A percentile compares a stretch with the other conserved stretches of the same genome.
phyloP scores from a whole-genome alignment of 2,329 filamentous ascomycete species.

The Xenoacremonium recifei region DNA sequence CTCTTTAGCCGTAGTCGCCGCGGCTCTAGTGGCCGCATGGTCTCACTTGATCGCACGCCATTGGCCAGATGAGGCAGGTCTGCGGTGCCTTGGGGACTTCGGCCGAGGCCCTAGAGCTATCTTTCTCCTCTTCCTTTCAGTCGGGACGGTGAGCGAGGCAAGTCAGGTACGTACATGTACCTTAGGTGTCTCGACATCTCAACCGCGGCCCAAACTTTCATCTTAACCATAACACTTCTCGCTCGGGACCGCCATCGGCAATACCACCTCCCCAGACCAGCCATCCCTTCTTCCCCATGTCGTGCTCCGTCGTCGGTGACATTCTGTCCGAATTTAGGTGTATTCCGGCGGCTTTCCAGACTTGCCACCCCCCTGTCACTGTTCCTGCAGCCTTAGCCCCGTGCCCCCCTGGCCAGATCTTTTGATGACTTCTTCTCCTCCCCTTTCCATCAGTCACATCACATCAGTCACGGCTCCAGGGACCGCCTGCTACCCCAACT shows the following conservation, averaged over 20 bases:
- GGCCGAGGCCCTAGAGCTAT: background rate
- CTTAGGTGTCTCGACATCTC: too few relatives aligned
- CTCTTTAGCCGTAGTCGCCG: too few relatives aligned
- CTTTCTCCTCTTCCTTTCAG: background rate
- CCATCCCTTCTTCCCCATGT: too few relatives aligned
- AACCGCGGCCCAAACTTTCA: too few relatives aligned
- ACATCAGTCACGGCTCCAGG: too few relatives aligned
- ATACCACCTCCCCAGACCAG: too few relatives aligned
- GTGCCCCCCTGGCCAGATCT: background rate
- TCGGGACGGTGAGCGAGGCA: too few relatives aligned
- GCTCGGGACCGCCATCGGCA: too few relatives aligned
- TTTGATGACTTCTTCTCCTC: background rate
- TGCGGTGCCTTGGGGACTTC: background rate
- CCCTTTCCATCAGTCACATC: too few relatives aligned
- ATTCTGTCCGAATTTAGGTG: background rate
- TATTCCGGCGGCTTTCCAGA: background rate
- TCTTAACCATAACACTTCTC: too few relatives aligned
- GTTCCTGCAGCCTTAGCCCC: background rate
- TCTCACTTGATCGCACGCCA: background rate
- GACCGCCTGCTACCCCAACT: too few relatives aligned
- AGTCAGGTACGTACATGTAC: too few relatives aligned
- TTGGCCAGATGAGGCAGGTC: background rate
- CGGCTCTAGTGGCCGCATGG: background rate
- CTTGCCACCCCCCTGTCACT: background rate
- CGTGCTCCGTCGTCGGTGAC: background rate